Percentiles rank a stretch among this genome's conserved stretches.
Evolutionary conservation across 1,284 basidiomycete genomes (phyloP).

Genomic region (Puccinia horiana): DNA sequence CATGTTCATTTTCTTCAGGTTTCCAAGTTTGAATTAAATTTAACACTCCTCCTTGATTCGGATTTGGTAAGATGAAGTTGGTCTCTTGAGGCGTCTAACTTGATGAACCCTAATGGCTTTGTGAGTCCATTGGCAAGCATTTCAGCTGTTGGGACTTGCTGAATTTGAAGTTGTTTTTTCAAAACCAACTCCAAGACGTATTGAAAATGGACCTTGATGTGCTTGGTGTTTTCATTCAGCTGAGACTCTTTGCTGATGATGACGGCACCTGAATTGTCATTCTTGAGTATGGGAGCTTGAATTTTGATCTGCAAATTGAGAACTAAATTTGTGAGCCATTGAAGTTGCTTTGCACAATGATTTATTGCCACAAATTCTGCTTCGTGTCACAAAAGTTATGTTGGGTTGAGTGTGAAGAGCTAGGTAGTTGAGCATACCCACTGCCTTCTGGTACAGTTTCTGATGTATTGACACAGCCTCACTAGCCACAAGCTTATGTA

Average conservation of each 20-base stretch:
- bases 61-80: too few species aligned
- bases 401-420: conserved; percentile 16
- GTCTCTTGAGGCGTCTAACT: too few species aligned
- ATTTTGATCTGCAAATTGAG: not conserved
- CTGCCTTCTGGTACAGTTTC: not conserved
- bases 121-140: not conserved
- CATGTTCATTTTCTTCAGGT: too few species aligned
- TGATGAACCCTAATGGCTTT: not conserved
- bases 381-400: not conserved
- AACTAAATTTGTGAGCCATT: not conserved
- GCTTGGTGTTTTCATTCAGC: too few species aligned
- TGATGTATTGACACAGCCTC: not conserved
- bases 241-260: too few species aligned
- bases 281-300: not conserved
- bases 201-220: not conserved
- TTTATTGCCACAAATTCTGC: not conserved
- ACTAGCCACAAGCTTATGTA: not conserved
- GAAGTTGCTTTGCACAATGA: not conserved
- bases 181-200: not conserved
- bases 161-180: not conserved
- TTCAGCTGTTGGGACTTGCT: not conserved
- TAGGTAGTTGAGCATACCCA: conserved; percentile 12
- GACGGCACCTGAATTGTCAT: too few species aligned
- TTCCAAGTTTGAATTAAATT: too few species aligned
- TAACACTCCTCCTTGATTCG: too few species aligned